A percentile compares a stretch with the other conserved stretches of the same genome.
Evolutionary conservation across 129 eudicot genomes (phyloP).

Genomic region (Flaveria brownii): DNA sequence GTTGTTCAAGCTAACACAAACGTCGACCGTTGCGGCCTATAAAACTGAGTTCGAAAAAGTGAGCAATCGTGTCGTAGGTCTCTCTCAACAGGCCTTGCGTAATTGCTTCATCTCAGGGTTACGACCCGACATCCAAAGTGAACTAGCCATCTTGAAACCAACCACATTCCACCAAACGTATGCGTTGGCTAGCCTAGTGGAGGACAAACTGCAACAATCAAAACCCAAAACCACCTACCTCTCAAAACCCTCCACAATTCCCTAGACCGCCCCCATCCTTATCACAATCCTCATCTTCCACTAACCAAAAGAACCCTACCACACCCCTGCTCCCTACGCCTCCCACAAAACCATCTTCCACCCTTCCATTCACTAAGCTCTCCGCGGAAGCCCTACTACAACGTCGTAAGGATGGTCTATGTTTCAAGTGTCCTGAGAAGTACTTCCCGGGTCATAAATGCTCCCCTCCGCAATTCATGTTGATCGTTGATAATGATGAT

Average conservation of each 20-base stretch:
- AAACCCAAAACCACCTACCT: neutral
- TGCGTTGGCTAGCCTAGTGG: neutral
- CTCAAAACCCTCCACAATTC: neutral
- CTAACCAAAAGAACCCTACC: neutral
- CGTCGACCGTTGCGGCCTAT: neutral
- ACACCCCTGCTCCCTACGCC: neutral
- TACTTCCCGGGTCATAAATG: too few species aligned
- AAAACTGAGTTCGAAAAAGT: neutral
- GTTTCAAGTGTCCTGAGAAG: too few species aligned
- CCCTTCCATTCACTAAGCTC: neutral
- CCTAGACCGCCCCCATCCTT: neutral
- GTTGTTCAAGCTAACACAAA: too few species aligned
- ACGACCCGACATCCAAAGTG: neutral
- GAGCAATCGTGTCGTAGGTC: neutral
- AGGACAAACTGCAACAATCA: neutral
- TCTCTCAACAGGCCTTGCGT: neutral
- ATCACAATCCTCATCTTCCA: neutral
- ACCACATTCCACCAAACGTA: neutral
- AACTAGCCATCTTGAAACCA: neutral
- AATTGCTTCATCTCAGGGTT: neutral
- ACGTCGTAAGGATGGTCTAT: too few species aligned
- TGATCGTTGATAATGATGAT: neutral
- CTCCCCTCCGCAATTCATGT: too few species aligned
- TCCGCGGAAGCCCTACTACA: neutral
- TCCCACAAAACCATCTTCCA: neutral